Base-by-base conservation (phyloP, 305 asterid species). In the Fraxinus velutina region DNA sequence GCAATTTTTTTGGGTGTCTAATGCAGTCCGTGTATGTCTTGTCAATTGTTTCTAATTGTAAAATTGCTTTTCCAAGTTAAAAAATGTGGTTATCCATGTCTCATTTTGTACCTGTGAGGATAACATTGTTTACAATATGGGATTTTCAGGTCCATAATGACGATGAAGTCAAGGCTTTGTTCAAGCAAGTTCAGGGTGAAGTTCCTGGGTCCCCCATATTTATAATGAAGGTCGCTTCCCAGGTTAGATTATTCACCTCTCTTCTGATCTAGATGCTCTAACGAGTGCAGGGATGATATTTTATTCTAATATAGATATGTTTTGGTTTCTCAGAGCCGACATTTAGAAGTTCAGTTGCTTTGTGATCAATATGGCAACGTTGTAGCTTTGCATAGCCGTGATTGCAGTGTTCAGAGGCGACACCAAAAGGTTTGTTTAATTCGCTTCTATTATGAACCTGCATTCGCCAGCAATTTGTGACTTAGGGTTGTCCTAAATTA, bases 161-260 rank as follows among this genome's bases (percentile, higher is more conserved):
- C 82, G 99, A 96, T 73, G 99, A 96, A 88, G 97, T 96, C 84
- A 93, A 84, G 90, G 99, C 98, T 78, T 84, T 96, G 81, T 96
- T 96, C 89, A 96, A 96, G 90, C 99, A 96, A 96, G 99, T 96
- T 79, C 99, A 96, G 88, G 99, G 99, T 85, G 99, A 96, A 91
- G 99, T 96, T 88, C 99, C 99, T 62, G 99, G 98, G 34, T 96
- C 99, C 84, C 99, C 99, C 47, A 90, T 96, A 88, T 96, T 96
- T 83, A 94, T 94, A 81, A 96, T 96, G 99, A 96, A 94, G 85
- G 94, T 96, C 86, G 99, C 99, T 87, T 94, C 98, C 66, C 99
- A 96, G 98, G 99, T 96, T 81, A 86, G 93, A 57, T 50, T 47
- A 80, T 73, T 81, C 80, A 66, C 80, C 37, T 83, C 75, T 76